Evolutionary conservation across 345 rosid genomes (phyloP), one percentile per base, ranked within the genome.

Genomic region (Eucalyptus marginata): DNA sequence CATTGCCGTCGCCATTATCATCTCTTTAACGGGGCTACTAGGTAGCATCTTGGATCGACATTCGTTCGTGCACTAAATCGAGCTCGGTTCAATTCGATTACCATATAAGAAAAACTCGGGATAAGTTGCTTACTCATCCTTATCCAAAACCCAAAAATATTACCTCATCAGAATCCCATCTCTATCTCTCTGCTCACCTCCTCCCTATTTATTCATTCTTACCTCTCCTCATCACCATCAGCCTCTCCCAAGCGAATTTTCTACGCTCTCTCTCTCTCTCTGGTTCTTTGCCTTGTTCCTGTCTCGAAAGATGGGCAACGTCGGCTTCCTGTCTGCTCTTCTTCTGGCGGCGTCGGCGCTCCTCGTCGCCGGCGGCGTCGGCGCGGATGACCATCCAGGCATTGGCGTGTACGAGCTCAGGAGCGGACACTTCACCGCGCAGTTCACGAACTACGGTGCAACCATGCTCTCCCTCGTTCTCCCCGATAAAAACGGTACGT

Each of bases 361-460:
- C 83, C 83, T 71, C 54, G 56, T 64, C 71, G 54, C 9, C n/a
- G 25, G 33, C 29, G 51, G 1, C 31, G n/a, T 14, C 17, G 10
- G 43, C 3, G 15, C n/a, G 0, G 24, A 3, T 16, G 47, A 20
- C 43, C 56, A 14, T 62, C 47, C 80, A 46, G 90, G 47, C 56
- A 68, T 89, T 25, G 92, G 92, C 4, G 24, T 92, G 3, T 95
- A 93, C 87, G 93, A 92, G 56, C 92, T 95, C 29, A 93, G 86
- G 87, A 94, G 91, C 87, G 95, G 97, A 50, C 59, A 87, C 58
- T 89, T 95, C 20, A 91, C 95, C 20, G 88, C 92, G 56, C 91
- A 90, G 17, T 91, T 95, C 93, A 93, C 97, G 18, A 94, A 95
- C 90, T 96, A 93, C 86, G 98, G 97, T 68, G 98, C 98, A 22